Evolutionary conservation across 495 filamentous ascomycete genomes (phyloP).

Genomic region (Neurospora hispaniola): DNA sequence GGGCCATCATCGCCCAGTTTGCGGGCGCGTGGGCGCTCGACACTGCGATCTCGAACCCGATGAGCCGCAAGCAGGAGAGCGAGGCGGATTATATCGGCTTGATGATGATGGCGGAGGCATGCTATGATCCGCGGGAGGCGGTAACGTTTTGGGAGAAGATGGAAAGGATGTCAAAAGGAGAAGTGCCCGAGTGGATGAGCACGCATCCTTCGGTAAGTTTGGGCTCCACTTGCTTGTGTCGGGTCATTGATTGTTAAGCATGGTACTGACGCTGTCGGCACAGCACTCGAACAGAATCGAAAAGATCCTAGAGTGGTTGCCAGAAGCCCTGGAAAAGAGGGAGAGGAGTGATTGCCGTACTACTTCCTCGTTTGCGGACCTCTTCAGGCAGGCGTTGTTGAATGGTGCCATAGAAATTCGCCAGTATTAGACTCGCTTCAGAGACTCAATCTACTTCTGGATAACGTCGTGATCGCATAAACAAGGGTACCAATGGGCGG

Average conservation of each 20-base stretch:
- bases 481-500: not conserved
- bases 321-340: constrained; percentile 44
- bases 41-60: constrained; percentile 56
- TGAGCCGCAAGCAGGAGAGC: constrained; percentile 51
- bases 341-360: constrained; percentile 40
- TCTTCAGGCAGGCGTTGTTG: constrained; percentile 26
- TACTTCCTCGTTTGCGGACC: constrained; percentile 26
- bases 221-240: not conserved
- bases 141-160: constrained; percentile 67
- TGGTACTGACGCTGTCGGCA: constrained; percentile 17
- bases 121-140: constrained; percentile 66
- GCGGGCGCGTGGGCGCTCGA: constrained; percentile 42
- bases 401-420: not conserved
- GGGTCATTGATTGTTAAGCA: too few species aligned
- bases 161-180: constrained; percentile 47
- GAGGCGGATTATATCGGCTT: constrained; percentile 86
- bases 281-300: constrained; percentile 55
- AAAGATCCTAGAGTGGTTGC: constrained; percentile 58
- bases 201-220: constrained; percentile 70
- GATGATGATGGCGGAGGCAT: constrained; percentile 49
- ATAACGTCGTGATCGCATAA: not conserved
- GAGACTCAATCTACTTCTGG: not conserved
- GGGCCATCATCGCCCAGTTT: constrained; percentile 24
- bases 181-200: constrained; percentile 66
- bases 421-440: not conserved